Evolutionary conservation across 2,329 filamentous ascomycete genomes (phyloP), one percentile per base, ranked within the genome.

Genomic region (Ophiostoma tasmaniense): DNA sequence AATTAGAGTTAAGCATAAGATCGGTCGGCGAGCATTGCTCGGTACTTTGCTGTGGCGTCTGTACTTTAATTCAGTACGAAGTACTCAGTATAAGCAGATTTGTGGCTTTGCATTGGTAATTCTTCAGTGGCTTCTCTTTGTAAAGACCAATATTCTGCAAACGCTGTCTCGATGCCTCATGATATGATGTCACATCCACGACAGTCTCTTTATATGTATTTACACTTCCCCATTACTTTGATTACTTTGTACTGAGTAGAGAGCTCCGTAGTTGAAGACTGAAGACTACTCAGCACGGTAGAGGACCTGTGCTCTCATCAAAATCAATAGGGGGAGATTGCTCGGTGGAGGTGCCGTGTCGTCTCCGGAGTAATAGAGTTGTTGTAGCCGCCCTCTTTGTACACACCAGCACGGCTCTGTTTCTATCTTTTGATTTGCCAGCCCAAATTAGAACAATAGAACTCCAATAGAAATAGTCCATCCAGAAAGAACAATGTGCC

Each of bases 171-270:
- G 50, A 25, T 55, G 50, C 50, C 42, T 45, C 50, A 25, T 55
- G n/a, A 25, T 25, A 55, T 55, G 50, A 55, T 55, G 50, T 55
- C 50, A 55, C 50, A 55, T 55, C 50, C 50, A 55, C 50, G 50
- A 55, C 50, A 25, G 33, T 55, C 50, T 25, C 7, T 55, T 55
- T 22, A 33, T 8, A 3, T 33, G 5, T 55, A 55, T 28, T 55
- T 25, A 55, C 50, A 55, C 22, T 55, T 55, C 50, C 50, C 22
- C 11, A 25, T 55, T 17, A 25, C 50, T 55, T 25, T 28, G 50
- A 55, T 55, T 55, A 55, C 11, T 22, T 1, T 55, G 5, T 4
- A 20, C 17, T 45, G 13, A 20, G 5, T 25, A 7, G 22, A 20
- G 39, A 42, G 39, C 39, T 42, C 39, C n/a, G n/a, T n/a, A n/a